A percentile compares a stretch with the other conserved stretches of the same genome.
These are phyloP conservation scores for Botrytis paeoniae DNA, from an alignment of 2,329 filamentous ascomycete genomes.

Conservation along the genomic window DNA sequence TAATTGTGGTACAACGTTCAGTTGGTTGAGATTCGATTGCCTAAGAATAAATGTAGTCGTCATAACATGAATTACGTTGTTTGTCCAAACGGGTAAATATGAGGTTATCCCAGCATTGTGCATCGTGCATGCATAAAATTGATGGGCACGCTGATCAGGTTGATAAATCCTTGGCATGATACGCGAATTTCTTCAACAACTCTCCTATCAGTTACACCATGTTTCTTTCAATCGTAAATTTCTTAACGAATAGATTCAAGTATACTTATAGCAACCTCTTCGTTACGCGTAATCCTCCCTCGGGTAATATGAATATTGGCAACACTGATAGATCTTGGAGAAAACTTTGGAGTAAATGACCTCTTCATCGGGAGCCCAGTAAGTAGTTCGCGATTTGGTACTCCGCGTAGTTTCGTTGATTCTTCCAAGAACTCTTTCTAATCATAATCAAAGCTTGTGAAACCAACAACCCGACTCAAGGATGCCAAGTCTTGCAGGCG, in stretches of 20 bases:
- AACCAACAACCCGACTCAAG: not conserved
- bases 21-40: not conserved
- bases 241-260: not conserved
- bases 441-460: too few species aligned
- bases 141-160: constrained; percentile 3
- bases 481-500: constrained; percentile 4
- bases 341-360: not conserved
- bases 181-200: constrained; percentile 5
- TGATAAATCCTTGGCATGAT: constrained; percentile 8
- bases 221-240: not conserved
- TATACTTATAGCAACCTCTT: not conserved
- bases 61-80: not conserved
- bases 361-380: not conserved
- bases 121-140: constrained; percentile 6
- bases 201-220: not conserved
- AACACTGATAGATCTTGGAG: not conserved
- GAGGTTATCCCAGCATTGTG: not conserved
- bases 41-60: not conserved
- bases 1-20: not conserved
- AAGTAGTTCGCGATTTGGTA: not conserved
- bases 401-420: not conserved
- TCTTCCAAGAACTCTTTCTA: not conserved
- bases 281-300: not conserved
- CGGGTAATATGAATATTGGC: not conserved
- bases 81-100: not conserved